phyloP scores from a whole-genome alignment of 306 rosid species.

The Vachellia collinsii region DNA sequence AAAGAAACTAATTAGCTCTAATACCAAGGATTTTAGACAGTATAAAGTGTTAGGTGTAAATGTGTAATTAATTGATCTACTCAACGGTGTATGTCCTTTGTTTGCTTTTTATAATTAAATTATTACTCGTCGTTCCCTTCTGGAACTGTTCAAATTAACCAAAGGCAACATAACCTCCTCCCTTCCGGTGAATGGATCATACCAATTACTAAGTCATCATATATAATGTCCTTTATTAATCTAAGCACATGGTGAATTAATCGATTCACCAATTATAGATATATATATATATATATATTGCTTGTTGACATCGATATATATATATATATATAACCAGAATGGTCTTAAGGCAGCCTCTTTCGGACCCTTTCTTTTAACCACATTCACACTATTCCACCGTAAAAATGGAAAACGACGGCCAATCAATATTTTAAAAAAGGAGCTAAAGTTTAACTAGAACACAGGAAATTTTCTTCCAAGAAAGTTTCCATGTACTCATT shows the following conservation, averaged over 20 bases:
- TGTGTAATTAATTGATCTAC: background rate
- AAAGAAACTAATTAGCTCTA: too few relatives aligned
- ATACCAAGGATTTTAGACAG: too few relatives aligned
- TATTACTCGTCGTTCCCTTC: background rate
- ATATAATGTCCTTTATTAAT: background rate
- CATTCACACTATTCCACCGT: background rate
- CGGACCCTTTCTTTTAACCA: background rate
- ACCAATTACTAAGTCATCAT: background rate
- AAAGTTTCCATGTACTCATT: background rate
- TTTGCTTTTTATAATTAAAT: background rate
- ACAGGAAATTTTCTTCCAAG: conserved; percentile 18
- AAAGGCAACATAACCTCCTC: background rate
- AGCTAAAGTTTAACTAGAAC: background rate
- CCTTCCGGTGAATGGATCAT: background rate
- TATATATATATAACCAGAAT: background rate
- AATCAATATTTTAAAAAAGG: background rate
- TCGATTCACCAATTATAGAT: too few relatives aligned
- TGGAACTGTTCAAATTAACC: background rate
- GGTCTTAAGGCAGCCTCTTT: background rate
- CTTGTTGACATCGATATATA: background rate
- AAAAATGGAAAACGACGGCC: background rate
- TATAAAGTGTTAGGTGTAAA: background rate
- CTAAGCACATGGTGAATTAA: background rate
- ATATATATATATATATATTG: too few relatives aligned
- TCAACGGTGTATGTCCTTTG: background rate